A percentile compares a stretch with the other conserved stretches of the same genome.
Conservation (phyloP, 306 rosid species). For the Crataegus laevigata region DNA sequence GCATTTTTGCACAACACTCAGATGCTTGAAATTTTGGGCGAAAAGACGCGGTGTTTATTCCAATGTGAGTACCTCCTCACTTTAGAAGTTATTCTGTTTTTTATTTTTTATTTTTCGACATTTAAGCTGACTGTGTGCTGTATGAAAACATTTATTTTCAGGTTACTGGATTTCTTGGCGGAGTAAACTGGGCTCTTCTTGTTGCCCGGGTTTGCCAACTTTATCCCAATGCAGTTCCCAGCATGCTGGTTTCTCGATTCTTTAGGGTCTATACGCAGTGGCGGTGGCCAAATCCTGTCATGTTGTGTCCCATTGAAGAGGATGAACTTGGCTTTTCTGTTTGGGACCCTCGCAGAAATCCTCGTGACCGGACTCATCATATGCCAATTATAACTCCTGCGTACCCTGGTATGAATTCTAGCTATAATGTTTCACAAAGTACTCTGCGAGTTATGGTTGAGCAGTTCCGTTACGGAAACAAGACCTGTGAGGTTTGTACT, state of each 20-base stretch:
- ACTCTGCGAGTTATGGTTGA: constrained; percentile 94
- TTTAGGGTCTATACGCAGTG: constrained; percentile 91
- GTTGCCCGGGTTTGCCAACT: constrained; percentile 92
- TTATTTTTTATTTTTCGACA: neutral
- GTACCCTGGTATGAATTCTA: constrained; percentile 96
- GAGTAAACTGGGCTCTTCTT: constrained; percentile 93
- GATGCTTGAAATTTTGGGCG: constrained; percentile 91
- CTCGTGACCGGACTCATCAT: constrained; percentile 66
- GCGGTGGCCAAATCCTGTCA: constrained; percentile 99
- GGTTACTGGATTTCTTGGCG: constrained; percentile 97
- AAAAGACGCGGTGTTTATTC: constrained; percentile 92
- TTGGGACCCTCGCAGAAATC: constrained; percentile 89
- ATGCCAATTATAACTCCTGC: constrained; percentile 98
- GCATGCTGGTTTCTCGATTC: constrained; percentile 92
- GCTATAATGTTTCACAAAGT: constrained; percentile 87
- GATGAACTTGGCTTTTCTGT: constrained; percentile 70
- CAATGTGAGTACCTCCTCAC: constrained; percentile 48
- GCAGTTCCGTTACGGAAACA: constrained; percentile 64
- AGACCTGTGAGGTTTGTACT: constrained; percentile 56
- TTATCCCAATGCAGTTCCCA: constrained; percentile 90
- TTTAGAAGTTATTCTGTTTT: neutral
- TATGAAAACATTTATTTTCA: constrained; percentile 10
- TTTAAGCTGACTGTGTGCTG: no score
- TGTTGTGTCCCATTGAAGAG: constrained; percentile 85
- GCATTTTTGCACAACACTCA: constrained; percentile 71